Evolutionary conservation across 2,329 filamentous ascomycete species (phyloP).

Genomic region (Alternaria sp.): DNA sequence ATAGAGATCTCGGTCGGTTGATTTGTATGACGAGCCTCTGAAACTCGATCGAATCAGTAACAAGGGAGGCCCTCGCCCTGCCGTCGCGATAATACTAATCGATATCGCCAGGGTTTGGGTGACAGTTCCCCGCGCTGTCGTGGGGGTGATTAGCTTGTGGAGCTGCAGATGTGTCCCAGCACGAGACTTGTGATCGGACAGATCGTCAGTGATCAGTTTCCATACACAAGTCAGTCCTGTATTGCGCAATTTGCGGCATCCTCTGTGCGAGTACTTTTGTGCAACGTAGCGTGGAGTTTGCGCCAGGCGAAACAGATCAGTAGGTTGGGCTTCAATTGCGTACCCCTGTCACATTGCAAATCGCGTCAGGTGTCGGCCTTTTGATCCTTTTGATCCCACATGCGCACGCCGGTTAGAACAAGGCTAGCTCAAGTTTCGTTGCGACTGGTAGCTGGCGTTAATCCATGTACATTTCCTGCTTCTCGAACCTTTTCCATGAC

Average conservation of each 20-base stretch:
- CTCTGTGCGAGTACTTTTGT: background rate
- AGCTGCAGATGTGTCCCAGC: constrained; percentile 2
- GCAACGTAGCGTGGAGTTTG: background rate
- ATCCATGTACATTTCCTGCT: constrained; percentile 11
- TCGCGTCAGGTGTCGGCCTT: background rate
- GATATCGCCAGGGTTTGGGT: constrained; percentile 1
- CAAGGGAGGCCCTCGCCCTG: background rate
- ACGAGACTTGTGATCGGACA: background rate
- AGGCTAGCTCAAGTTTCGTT: constrained; percentile 5
- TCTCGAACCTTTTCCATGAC: constrained; percentile 7
- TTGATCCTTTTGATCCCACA: background rate
- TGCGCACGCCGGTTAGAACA: background rate
- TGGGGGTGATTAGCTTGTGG: constrained; percentile 5
- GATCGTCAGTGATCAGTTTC: background rate
- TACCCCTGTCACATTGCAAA: constrained; percentile 1
- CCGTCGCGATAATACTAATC: background rate
- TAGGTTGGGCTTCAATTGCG: background rate
- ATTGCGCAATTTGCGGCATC: constrained; percentile 3
- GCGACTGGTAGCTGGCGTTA: constrained; percentile 14
- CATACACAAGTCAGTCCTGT: background rate
- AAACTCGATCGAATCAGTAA: constrained; percentile 4
- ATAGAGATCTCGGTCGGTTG: background rate
- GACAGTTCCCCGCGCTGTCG: constrained; percentile 3
- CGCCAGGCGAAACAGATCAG: background rate
- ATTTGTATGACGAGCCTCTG: background rate